These are phyloP conservation scores for Cryptosporidium muris DNA, from an alignment of 169 alveolate species.

Conservation along the genomic window DNA sequence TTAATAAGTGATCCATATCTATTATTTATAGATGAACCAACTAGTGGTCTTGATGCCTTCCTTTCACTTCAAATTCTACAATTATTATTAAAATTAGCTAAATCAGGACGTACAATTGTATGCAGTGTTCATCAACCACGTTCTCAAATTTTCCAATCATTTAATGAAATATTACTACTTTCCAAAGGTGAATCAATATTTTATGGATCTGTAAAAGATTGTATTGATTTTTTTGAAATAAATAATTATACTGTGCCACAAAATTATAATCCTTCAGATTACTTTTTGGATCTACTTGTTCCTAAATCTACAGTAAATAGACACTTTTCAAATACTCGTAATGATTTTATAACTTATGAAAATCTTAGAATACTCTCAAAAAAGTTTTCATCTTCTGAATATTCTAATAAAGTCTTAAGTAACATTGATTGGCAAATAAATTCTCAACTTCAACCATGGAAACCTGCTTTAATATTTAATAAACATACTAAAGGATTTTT, in stretches of 20 bases:
- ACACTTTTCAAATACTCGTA: conserved; percentile 19
- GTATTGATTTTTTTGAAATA: conserved; percentile 29
- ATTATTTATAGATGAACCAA: conserved; percentile 89
- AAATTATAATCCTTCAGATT: conserved; percentile 76
- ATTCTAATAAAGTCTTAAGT: conserved; percentile 2
- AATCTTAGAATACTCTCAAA: conserved; percentile 38
- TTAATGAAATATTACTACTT: conserved; percentile 80
- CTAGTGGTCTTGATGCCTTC: conserved; percentile 88
- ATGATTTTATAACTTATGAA: conserved; percentile 41
- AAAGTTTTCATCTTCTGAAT: conserved; percentile 22
- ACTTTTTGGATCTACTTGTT: conserved; percentile 33
- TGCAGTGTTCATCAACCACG: conserved; percentile 85
- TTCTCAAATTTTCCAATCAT: conserved; percentile 77
- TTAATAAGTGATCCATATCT: conserved; percentile 87
- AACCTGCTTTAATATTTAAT: conserved; percentile 3
- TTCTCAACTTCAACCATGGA: neutral
- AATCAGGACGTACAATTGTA: conserved; percentile 80
- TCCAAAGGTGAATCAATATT: conserved; percentile 80
- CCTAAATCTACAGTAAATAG: conserved; percentile 38
- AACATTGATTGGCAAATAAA: conserved; percentile 27
- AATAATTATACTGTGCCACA: conserved; percentile 73
- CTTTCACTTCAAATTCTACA: conserved; percentile 81
- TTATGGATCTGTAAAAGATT: conserved; percentile 73
- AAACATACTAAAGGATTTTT: neutral
- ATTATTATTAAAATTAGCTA: conserved; percentile 78